Base-by-base conservation (phyloP, 768 basidiomycete genomes). In the Daedaleopsis nitida region DNA sequence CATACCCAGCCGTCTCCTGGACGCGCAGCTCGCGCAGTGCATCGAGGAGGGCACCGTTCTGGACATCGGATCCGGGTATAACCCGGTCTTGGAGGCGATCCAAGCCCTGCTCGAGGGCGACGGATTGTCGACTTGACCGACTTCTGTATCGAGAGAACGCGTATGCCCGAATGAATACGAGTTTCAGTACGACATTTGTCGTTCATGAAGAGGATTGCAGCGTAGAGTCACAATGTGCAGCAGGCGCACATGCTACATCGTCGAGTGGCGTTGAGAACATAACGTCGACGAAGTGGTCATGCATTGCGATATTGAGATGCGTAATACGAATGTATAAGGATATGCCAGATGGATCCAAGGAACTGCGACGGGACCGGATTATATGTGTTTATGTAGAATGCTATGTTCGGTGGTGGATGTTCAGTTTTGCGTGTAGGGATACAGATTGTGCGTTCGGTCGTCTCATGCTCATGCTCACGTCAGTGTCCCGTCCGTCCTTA, bases 31-130 rank as follows among this genome's bases (percentile, higher is more conserved):
- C 21, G 76, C 83, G 52, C 81, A 75, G 54, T 83, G 83, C 68
- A 80, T 94, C 23, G 89, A 92, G 68, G 78, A 81, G 12, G 87
- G 86, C n/a, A 74, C 73, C 0, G 72, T 80, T 55, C 70, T 84
- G 21, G 76, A 77, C 23, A 68, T 27, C 11, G 59, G 81, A 37
- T 78, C 78, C 32, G 78, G 81, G n/a, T 48, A 51, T 27, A 82
- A 83, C 63, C 80, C 84, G 11, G 82, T 92, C 14, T 59, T 82
- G 14, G 79, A 71, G 11, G 78, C 80, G 8, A 82, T 82, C 47
- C 66, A 72, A n/a, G 76, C 74, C 1, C 58, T 81, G 13, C 57
- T 82, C 43, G 66, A 68, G 42, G 70, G 71, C 8, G 80, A 81
- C 54, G 79, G 80, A 12, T 52, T 72, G 23, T 65, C 66, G 16